Conservation (phyloP, 1,284 basidiomycete genomes). For the Cerrena zonata region DNA sequence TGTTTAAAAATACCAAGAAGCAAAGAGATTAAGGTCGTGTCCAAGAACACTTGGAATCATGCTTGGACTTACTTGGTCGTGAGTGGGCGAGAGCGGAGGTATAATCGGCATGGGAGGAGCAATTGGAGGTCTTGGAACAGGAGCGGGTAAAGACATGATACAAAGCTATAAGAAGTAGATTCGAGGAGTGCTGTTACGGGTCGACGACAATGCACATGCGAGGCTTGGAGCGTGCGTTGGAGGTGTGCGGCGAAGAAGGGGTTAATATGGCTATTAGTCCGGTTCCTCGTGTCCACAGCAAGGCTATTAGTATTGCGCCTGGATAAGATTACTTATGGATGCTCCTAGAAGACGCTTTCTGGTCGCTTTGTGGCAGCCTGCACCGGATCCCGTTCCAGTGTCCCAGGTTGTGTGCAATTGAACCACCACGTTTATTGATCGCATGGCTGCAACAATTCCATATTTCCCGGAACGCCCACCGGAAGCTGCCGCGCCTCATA, state of each 20-base stretch:
- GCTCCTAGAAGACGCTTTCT: not conserved
- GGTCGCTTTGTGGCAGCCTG: not conserved
- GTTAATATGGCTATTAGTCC: not conserved
- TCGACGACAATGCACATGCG: not conserved
- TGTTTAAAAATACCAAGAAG: too few species aligned
- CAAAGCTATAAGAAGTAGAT: not conserved
- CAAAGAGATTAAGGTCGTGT: too few species aligned
- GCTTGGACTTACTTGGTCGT: constrained; percentile 25
- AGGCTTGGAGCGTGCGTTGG: not conserved
- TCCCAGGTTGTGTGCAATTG: too few species aligned
- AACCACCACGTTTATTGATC: not conserved
- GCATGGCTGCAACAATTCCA: not conserved
- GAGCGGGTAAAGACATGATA: constrained; percentile 20
- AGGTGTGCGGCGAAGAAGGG: not conserved
- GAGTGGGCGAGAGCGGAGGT: constrained; percentile 26
- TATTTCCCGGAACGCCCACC: not conserved
- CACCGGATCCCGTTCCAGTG: too few species aligned
- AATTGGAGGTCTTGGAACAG: constrained; percentile 24
- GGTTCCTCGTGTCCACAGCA: not conserved
- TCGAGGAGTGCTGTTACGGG: not conserved
- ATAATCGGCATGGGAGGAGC: constrained; percentile 18
- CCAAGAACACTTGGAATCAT: too few species aligned
- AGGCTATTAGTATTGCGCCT: not conserved
- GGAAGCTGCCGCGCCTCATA: not conserved
- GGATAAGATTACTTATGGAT: not conserved